Percentiles rank a stretch among this genome's conserved stretches.
Conservation (phyloP, 352 stramenopile species). For the Pythium brachiatum region DNA sequence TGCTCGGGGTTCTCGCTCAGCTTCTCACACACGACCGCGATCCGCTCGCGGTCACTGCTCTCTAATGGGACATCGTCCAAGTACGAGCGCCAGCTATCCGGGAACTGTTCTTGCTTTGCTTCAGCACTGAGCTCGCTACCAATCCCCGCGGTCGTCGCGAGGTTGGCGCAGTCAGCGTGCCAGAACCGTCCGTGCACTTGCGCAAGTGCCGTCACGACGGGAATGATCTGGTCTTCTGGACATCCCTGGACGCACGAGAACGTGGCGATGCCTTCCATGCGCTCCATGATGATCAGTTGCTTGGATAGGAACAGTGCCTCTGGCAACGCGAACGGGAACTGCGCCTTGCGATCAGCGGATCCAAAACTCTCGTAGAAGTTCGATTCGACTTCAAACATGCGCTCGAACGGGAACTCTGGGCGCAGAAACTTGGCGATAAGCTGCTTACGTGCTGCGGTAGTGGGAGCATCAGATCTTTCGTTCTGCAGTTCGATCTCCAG, state of each 20-base stretch:
- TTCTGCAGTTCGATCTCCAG: conserved; percentile 24
- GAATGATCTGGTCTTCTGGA: conserved; percentile 39
- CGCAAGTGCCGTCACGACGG: conserved; percentile 50
- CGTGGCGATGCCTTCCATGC: conserved; percentile 41
- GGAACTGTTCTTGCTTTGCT: conserved; percentile 64
- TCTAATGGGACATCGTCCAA: conserved; percentile 49
- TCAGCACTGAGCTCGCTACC: conserved; percentile 59
- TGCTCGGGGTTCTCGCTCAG: conserved; percentile 40
- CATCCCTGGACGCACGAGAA: conserved; percentile 70
- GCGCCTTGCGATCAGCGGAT: conserved; percentile 13
- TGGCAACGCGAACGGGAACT: conserved; percentile 60
- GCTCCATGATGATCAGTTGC: conserved; percentile 69
- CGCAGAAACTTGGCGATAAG: conserved; percentile 79
- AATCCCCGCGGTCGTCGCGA: conserved; percentile 59
- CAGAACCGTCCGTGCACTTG: conserved; percentile 66
- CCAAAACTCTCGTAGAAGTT: conserved; percentile 65
- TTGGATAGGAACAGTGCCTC: conserved; percentile 60
- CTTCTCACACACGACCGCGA: conserved; percentile 43
- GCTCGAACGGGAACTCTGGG: conserved; percentile 75
- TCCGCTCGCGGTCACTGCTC: conserved; percentile 21
- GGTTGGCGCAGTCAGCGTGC: conserved; percentile 37
- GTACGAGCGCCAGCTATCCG: conserved; percentile 48
- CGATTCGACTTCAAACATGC: conserved; percentile 78
- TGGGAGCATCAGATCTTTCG: not conserved
- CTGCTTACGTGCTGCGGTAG: conserved; percentile 19